Conservation (phyloP, 176 grass and related monocot genomes). For the Thalia dealbata region DNA sequence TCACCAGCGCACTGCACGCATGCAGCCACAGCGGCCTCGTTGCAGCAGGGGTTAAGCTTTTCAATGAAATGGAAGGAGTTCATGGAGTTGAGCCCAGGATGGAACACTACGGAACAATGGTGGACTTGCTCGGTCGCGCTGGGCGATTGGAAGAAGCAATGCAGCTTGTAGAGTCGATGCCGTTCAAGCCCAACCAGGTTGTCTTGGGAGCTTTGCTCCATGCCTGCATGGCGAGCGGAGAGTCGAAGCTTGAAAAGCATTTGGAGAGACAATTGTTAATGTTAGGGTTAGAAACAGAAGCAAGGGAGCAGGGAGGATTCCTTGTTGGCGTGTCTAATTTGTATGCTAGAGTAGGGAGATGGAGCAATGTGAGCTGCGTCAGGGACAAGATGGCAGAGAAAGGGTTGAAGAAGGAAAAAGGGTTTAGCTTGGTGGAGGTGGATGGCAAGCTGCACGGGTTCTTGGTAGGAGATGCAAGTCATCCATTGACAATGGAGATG, state of each 20-base stretch:
- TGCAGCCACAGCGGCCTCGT: slow-evolving; percentile 18
- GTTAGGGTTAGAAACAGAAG: not conserved
- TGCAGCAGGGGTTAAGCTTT: slow-evolving; percentile 8
- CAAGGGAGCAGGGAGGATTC: slow-evolving; percentile 10
- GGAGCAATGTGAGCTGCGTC: slow-evolving; percentile 12
- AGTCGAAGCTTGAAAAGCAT: not conserved
- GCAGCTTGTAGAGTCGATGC: slow-evolving; percentile 8
- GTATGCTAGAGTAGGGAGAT: slow-evolving; percentile 13
- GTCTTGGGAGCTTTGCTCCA: slow-evolving; percentile 19
- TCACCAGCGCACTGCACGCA: slow-evolving; percentile 18
- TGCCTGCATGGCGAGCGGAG: slow-evolving; percentile 5
- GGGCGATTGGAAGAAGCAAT: not conserved
- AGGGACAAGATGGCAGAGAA: slow-evolving; percentile 14
- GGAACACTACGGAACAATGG: slow-evolving; percentile 23
- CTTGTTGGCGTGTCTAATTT: slow-evolving; percentile 20
- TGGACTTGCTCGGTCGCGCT: slow-evolving; percentile 20
- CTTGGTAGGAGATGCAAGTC: slow-evolving; percentile 18
- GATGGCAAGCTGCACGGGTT: slow-evolving; percentile 11
- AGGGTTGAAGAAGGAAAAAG: slow-evolving; percentile 24
- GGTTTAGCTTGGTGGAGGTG: slow-evolving; percentile 19
- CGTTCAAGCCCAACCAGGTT: slow-evolving; percentile 9
- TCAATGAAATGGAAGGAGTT: slow-evolving; percentile 13
- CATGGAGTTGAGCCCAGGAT: slow-evolving; percentile 18
- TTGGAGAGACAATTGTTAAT: slow-evolving; percentile 5
- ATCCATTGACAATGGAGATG: slow-evolving; percentile 15